Evolutionary conservation across 805 yeast species (phyloP).

Genomic region (Starmerella khaoyaiensis): DNA sequence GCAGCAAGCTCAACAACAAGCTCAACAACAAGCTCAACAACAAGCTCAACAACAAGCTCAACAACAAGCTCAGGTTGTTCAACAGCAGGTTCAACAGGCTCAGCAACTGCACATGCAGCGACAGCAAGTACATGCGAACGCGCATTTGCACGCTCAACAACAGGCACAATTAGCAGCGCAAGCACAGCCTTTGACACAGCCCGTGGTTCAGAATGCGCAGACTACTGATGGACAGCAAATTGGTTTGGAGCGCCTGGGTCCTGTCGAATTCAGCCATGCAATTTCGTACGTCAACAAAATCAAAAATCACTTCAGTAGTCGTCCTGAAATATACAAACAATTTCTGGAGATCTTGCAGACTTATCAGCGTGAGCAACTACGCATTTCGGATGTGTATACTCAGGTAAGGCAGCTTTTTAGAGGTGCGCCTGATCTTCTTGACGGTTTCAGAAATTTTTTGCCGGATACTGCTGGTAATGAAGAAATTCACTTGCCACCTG

Average conservation of each 20-base stretch:
- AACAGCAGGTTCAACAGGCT: slow-evolving; percentile 16
- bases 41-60: slow-evolving; percentile 15
- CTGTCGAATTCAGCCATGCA: slow-evolving; percentile 94
- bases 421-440: slow-evolving; percentile 86
- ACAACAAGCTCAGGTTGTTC: slow-evolving; percentile 10
- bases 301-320: slow-evolving; percentile 81
- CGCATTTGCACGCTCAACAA: slow-evolving; percentile 18
- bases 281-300: slow-evolving; percentile 92
- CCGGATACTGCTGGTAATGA: slow-evolving; percentile 58
- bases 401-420: slow-evolving; percentile 82
- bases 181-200: slow-evolving; percentile 19
- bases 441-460: slow-evolving; percentile 87
- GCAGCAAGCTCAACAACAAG: slow-evolving; percentile 10
- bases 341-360: slow-evolving; percentile 91
- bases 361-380: slow-evolving; percentile 90
- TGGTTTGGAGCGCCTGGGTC: slow-evolving; percentile 33
- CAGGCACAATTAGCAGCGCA: slow-evolving; percentile 17
- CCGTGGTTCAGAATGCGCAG: slow-evolving; percentile 1
- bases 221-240: slow-evolving; percentile 1
- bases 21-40: slow-evolving; percentile 11
- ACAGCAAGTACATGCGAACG: slow-evolving; percentile 20
- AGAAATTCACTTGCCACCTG: slow-evolving; percentile 63
- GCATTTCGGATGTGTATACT: slow-evolving; percentile 87
- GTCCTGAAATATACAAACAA: slow-evolving; percentile 91
- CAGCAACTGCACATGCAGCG: slow-evolving; percentile 18